phyloP scores from a whole-genome alignment of 1,284 basidiomycete genomes.

The Polyporus tsugae region DNA sequence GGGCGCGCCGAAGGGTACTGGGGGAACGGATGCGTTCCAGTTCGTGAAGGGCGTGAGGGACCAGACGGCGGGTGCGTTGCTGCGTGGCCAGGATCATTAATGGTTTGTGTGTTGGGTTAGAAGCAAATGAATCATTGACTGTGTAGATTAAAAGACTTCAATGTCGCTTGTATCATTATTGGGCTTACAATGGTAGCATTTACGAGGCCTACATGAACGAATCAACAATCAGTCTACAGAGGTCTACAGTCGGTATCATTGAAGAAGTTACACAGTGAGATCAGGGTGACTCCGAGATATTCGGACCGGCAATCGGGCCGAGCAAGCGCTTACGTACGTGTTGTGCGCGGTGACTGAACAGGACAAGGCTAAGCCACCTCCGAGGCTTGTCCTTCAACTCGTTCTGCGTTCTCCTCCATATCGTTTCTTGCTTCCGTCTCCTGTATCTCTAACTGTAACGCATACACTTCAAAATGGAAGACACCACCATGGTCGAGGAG shows the following conservation, averaged over 20 bases:
- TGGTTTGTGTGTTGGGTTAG: background rate
- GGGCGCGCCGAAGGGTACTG: slow-evolving; percentile 74
- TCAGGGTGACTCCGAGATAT: background rate
- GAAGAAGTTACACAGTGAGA: no score
- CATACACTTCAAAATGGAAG: slow-evolving; percentile 49
- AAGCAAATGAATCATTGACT: background rate
- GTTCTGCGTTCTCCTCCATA: background rate
- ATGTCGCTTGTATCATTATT: no score
- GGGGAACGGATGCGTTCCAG: slow-evolving; percentile 83
- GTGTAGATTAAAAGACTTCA: no score
- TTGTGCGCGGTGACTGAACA: background rate
- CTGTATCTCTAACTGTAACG: slow-evolving; percentile 6
- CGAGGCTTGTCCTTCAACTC: background rate
- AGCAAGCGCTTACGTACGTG: slow-evolving; percentile 2
- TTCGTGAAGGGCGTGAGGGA: slow-evolving; percentile 86
- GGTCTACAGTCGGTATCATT: no score
- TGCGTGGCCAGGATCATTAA: slow-evolving; percentile 11
- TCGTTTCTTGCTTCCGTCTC: background rate
- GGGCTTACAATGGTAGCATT: background rate
- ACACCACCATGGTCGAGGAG: slow-evolving; percentile 53
- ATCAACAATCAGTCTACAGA: no score
- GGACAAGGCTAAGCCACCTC: no score
- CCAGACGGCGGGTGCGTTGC: slow-evolving; percentile 63
- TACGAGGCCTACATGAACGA: no score
- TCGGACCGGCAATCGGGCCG: background rate